These are phyloP conservation scores for Pseudogymnoascus sp. DNA, from an alignment of 2,329 filamentous ascomycete species.

Conservation along the genomic window DNA sequence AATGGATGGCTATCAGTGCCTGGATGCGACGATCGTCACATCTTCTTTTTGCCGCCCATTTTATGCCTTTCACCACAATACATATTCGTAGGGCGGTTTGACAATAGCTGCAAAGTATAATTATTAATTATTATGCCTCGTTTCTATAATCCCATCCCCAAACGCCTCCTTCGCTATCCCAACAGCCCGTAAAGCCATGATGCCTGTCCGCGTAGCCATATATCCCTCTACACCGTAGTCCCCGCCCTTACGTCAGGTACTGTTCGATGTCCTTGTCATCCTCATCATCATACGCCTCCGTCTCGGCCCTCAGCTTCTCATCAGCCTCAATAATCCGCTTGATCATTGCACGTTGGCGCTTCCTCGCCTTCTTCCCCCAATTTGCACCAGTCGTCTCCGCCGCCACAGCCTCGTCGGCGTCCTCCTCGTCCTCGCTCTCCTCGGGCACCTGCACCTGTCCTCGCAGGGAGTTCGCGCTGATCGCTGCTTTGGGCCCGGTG, in stretches of 20 bases:
- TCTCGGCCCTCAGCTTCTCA: conserved; percentile 44
- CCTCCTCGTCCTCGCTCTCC: conserved; percentile 44
- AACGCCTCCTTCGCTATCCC: conserved; percentile 1
- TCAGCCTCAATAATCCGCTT: conserved; percentile 56
- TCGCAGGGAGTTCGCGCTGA: conserved; percentile 58
- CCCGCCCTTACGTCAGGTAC: conserved; percentile 48
- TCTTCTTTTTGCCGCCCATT: background rate
- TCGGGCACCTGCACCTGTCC: conserved; percentile 45
- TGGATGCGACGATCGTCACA: background rate
- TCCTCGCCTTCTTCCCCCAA: conserved; percentile 65
- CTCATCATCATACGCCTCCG: conserved; percentile 50
- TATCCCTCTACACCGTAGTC: conserved; percentile 11
- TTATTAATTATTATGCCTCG: background rate
- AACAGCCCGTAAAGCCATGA: background rate
- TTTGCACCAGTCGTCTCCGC: conserved; percentile 30
- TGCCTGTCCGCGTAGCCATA: background rate
- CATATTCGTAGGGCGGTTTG: background rate
- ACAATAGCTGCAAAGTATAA: conserved; percentile 1
- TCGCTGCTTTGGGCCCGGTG: conserved; percentile 37
- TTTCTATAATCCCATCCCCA: background rate
- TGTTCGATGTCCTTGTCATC: conserved; percentile 71
- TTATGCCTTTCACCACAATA: background rate
- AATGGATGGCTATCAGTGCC: conserved; percentile 7
- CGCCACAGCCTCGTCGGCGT: conserved; percentile 36
- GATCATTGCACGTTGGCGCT: conserved; percentile 59